Evolutionary conservation across 1,284 basidiomycete species (phyloP).

Genomic region (Sanguinoderma infundibulare): DNA sequence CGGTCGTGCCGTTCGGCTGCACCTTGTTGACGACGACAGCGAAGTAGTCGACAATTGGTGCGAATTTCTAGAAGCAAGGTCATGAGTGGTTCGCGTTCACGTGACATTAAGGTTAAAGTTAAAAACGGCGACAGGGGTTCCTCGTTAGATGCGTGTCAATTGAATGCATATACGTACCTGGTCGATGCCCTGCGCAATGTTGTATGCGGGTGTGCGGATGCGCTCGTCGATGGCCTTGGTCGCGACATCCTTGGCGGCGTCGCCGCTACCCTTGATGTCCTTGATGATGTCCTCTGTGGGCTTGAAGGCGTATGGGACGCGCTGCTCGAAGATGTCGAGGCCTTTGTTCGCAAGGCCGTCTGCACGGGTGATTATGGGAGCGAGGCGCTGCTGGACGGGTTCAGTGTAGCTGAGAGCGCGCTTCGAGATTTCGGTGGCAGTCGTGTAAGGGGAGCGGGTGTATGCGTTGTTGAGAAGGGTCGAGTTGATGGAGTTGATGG

Average conservation of each 20-base stretch:
- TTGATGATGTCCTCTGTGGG: constrained; percentile 70
- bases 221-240: constrained; percentile 69
- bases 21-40: constrained; percentile 62
- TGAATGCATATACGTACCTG: constrained; percentile 52
- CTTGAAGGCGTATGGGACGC: constrained; percentile 77
- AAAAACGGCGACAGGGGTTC: background rate
- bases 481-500: constrained; percentile 59
- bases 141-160: constrained; percentile 1
- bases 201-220: constrained; percentile 64
- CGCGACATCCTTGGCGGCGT: constrained; percentile 59
- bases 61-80: constrained; percentile 52
- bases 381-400: constrained; percentile 66
- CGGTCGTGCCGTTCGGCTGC: constrained; percentile 36
- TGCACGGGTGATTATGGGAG: constrained; percentile 64
- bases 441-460: constrained; percentile 65
- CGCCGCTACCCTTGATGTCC: constrained; percentile 59
- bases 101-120: constrained; percentile 12
- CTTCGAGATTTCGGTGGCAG: constrained; percentile 61
- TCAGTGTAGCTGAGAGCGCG: constrained; percentile 65
- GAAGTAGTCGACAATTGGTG: constrained; percentile 75
- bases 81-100: constrained; percentile 19
- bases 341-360: constrained; percentile 73
- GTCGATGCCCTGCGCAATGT: constrained; percentile 71
- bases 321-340: constrained; percentile 71
- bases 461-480: constrained; percentile 62